phyloP scores from a whole-genome alignment of 306 rosid species.

The Vicia villosa region DNA sequence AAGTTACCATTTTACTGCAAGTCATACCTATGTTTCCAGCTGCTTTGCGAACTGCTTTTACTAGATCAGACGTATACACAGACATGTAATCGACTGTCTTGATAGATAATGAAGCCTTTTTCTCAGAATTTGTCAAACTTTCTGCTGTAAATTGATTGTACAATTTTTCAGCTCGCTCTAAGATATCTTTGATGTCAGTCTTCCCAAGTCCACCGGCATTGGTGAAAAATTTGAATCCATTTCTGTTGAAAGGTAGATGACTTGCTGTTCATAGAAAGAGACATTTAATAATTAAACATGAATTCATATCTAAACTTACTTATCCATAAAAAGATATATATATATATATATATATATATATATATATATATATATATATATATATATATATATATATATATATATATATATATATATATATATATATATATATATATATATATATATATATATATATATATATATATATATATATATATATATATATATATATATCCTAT shows the following conservation, averaged over 20 bases:
- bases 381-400: too few species aligned
- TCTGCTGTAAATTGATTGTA: constrained; percentile 67
- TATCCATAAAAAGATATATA: too few species aligned
- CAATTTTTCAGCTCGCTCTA: constrained; percentile 81
- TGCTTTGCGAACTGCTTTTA: constrained; percentile 83
- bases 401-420: too few species aligned
- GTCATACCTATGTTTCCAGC: constrained; percentile 79
- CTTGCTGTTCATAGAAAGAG: constrained; percentile 68
- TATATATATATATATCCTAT: too few species aligned
- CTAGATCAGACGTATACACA: constrained; percentile 83
- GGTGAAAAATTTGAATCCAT: constrained; percentile 94
- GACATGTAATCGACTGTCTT: constrained; percentile 80
- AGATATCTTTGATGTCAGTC: constrained; percentile 82
- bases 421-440: too few species aligned
- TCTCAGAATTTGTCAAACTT: constrained; percentile 51
- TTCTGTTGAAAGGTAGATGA: constrained; percentile 95
- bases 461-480: too few species aligned
- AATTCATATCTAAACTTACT: constrained; percentile 14
- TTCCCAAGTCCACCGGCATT: constrained; percentile 92
- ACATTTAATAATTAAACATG: constrained; percentile 29
- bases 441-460: too few species aligned
- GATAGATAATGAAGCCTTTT: constrained; percentile 52
- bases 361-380: too few species aligned
- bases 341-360: too few species aligned
- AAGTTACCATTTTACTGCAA: constrained; percentile 20